Evolutionary conservation across 345 rosid species (phyloP).

Genomic region (Heritiera fomes): DNA sequence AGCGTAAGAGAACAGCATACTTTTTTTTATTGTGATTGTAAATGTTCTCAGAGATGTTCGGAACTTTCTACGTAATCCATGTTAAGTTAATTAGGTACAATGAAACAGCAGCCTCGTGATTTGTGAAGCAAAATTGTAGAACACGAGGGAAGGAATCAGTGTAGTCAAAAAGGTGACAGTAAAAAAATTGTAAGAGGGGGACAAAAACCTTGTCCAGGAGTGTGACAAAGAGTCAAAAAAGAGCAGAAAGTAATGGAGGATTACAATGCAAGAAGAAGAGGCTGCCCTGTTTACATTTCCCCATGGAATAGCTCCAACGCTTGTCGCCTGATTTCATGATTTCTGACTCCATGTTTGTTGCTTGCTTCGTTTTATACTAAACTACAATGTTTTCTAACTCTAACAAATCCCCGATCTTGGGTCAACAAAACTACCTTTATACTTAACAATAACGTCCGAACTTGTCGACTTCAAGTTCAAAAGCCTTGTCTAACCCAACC

Average conservation of each 20-base stretch:
- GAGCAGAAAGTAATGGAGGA: not conserved
- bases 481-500: not conserved
- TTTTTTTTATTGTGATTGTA: too few relatives aligned
- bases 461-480: not conserved
- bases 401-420: slow-evolving; percentile 10
- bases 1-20: too few relatives aligned
- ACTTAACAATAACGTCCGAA: not conserved
- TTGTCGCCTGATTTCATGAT: slow-evolving; percentile 40
- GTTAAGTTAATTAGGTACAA: too few relatives aligned
- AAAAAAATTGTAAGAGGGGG: not conserved
- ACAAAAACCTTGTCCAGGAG: not conserved
- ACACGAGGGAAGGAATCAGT: not conserved
- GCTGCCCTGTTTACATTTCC: not conserved
- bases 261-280: not conserved
- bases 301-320: slow-evolving; percentile 18
- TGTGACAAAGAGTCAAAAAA: not conserved
- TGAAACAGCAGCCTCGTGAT: not conserved
- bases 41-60: too few relatives aligned
- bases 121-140: not conserved
- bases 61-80: too few relatives aligned
- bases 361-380: not conserved
- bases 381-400: not conserved
- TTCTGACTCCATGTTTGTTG: slow-evolving; percentile 40
- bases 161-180: slow-evolving; percentile 17
- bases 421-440: not conserved